A percentile compares a stretch with the other conserved stretches of the same genome.
phyloP scores from a whole-genome alignment of 805 yeast species.

The Metschnikowia dekortorum region DNA sequence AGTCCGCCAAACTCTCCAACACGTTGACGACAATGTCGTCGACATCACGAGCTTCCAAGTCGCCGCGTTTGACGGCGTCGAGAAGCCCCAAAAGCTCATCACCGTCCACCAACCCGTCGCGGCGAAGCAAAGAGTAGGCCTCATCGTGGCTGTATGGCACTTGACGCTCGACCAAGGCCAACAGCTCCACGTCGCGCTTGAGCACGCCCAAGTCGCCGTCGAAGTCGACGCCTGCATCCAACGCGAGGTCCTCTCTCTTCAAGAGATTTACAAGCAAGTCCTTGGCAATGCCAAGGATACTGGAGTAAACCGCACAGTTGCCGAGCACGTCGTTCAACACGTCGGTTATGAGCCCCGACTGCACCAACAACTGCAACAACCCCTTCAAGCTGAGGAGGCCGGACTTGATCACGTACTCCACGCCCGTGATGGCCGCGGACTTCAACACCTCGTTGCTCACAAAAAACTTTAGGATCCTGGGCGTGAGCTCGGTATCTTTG shows the following conservation, averaged over 20 bases:
- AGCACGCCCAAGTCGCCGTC: conserved; percentile 1
- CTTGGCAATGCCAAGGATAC: conserved; percentile 30
- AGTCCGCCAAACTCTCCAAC: conserved; percentile 36
- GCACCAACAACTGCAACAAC: conserved; percentile 33
- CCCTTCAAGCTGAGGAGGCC: conserved; percentile 30
- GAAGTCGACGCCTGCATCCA: neutral
- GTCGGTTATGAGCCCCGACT: conserved; percentile 31
- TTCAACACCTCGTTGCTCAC: conserved; percentile 25
- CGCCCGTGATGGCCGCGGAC: conserved; percentile 19
- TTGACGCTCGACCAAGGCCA: neutral
- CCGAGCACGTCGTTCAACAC: conserved; percentile 34
- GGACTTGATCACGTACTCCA: conserved; percentile 23
- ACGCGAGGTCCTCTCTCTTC: conserved; percentile 4
- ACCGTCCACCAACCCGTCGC: conserved; percentile 11
- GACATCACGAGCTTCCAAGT: conserved; percentile 16
- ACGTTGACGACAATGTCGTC: conserved; percentile 30
- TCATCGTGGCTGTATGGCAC: conserved; percentile 10
- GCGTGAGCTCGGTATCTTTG: conserved; percentile 34
- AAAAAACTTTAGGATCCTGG: conserved; percentile 30
- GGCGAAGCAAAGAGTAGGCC: conserved; percentile 12
- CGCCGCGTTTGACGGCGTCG: conserved; percentile 7
- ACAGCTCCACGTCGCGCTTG: neutral
- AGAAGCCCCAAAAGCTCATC: conserved; percentile 1
- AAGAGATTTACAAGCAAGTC: conserved; percentile 15
- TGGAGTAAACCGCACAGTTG: conserved; percentile 36